A percentile compares a stretch with the other conserved stretches of the same genome.
These are phyloP conservation scores for Aspergillus ellipticus DNA, from an alignment of 495 filamentous ascomycete species.

Conservation along the genomic window DNA sequence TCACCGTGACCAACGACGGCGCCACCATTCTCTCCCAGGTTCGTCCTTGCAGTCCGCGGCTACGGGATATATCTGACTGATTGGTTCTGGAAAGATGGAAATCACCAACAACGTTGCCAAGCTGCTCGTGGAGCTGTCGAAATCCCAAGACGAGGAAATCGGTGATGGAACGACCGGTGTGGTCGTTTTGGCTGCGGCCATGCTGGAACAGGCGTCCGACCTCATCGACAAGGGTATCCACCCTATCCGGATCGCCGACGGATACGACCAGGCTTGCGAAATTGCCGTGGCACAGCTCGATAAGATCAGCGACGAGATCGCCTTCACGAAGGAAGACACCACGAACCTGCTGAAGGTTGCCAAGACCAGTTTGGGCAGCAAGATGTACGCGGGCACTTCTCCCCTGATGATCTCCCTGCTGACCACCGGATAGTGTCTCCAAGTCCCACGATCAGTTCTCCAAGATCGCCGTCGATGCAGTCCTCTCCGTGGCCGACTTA, in stretches of 20 bases:
- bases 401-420: conserved; percentile 13
- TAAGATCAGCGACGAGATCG: conserved; percentile 83
- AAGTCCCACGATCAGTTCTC: conserved; percentile 98
- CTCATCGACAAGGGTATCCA: conserved; percentile 99
- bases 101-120: conserved; percentile 98
- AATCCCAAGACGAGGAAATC: conserved; percentile 98
- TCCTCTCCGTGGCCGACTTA: conserved; percentile 93
- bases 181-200: conserved; percentile 90
- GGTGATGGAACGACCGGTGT: conserved; percentile 98
- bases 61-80: conserved; percentile 17
- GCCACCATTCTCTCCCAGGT: conserved; percentile 92
- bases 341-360: conserved; percentile 88
- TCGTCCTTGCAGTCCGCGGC: conserved; percentile 15
- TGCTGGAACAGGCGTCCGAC: conserved; percentile 96
- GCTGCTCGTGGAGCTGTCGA: conserved; percentile 94
- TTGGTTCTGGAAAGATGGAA: conserved; percentile 67
- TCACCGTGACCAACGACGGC: conserved; percentile 98
- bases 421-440: conserved; percentile 61
- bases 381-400: conserved; percentile 58
- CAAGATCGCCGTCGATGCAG: conserved; percentile 93
- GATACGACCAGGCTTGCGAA: conserved; percentile 95
- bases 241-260: conserved; percentile 96
- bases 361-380: conserved; percentile 93
- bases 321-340: conserved; percentile 73
- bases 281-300: conserved; percentile 91